Percentiles rank a stretch among this genome's conserved stretches.
Conservation (phyloP, 345 rosid species). For the Bretschneidera sinensis region DNA sequence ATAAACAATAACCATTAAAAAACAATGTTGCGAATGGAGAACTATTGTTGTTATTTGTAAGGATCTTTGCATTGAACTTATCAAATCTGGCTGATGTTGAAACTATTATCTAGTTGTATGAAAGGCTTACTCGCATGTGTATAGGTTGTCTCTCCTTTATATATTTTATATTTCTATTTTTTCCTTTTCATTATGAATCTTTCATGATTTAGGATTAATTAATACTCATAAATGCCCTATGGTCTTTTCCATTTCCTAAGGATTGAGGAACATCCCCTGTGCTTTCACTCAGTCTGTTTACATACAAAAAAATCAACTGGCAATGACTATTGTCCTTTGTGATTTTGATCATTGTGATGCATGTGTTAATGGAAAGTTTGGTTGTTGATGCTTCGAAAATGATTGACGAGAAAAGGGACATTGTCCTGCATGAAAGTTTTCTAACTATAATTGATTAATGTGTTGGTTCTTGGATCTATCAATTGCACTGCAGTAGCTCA, state of each 20-base stretch:
- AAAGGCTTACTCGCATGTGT: not conserved
- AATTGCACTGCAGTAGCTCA: conserved; percentile 2
- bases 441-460: not conserved
- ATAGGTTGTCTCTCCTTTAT: not conserved
- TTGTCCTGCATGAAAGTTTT: not conserved
- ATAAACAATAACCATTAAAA: no score
- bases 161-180: no score
- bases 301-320: not conserved
- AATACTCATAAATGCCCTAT: not conserved
- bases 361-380: not conserved
- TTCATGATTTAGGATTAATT: not conserved
- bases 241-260: not conserved
- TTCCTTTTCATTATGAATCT: not conserved
- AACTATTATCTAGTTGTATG: no score
- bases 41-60: not conserved
- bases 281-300: not conserved
- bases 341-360: not conserved
- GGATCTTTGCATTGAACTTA: not conserved
- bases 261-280: not conserved
- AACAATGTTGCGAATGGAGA: no score
- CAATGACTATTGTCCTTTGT: no score
- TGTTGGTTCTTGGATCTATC: not conserved
- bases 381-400: not conserved
- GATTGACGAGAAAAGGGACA: not conserved
- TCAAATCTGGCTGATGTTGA: not conserved